phyloP scores from a whole-genome alignment of 1,284 basidiomycete genomes.

The Malassezia psittaci region DNA sequence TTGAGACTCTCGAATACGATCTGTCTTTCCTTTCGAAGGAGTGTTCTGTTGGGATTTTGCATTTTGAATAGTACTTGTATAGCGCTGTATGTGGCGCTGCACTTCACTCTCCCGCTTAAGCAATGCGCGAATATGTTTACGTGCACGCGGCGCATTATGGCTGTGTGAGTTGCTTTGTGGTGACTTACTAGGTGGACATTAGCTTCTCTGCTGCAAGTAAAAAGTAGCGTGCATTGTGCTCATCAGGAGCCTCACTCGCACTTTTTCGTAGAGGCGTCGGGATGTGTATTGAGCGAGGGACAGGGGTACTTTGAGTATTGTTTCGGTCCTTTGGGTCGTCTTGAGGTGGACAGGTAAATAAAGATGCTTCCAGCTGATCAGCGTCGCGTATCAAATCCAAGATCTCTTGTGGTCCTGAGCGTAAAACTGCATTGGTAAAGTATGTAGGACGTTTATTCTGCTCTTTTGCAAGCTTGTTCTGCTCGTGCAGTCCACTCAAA shows the following conservation, averaged over 20 bases:
- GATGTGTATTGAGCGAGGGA: not conserved
- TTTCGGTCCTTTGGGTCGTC: not conserved
- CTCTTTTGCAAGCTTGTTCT: not conserved
- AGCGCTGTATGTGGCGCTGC: slow-evolving; percentile 20
- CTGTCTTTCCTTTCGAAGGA: slow-evolving; percentile 1
- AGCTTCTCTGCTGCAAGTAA: slow-evolving; percentile 14
- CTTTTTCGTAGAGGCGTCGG: slow-evolving; percentile 21
- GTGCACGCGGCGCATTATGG: slow-evolving; percentile 29
- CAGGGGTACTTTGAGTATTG: slow-evolving; percentile 1
- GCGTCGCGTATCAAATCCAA: slow-evolving; percentile 42
- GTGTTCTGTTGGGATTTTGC: slow-evolving; percentile 11
- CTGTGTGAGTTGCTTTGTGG: not conserved
- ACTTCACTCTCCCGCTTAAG: slow-evolving; percentile 28
- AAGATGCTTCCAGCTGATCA: slow-evolving; percentile 32
- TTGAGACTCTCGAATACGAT: not conserved
- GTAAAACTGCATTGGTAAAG: slow-evolving; percentile 39
- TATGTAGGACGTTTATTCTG: slow-evolving; percentile 19
- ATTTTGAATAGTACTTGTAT: slow-evolving; percentile 23
- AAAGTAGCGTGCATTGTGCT: slow-evolving; percentile 17
- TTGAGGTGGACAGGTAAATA: slow-evolving; percentile 23
- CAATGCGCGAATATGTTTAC: slow-evolving; percentile 42
- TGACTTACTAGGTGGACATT: slow-evolving; percentile 1
- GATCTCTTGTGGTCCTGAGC: slow-evolving; percentile 30
- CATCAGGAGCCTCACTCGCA: slow-evolving; percentile 31
- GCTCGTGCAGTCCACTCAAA: slow-evolving; percentile 29